Conservation (phyloP, 2,329 filamentous ascomycete genomes). For the Chrysosphaeria jannelii region DNA sequence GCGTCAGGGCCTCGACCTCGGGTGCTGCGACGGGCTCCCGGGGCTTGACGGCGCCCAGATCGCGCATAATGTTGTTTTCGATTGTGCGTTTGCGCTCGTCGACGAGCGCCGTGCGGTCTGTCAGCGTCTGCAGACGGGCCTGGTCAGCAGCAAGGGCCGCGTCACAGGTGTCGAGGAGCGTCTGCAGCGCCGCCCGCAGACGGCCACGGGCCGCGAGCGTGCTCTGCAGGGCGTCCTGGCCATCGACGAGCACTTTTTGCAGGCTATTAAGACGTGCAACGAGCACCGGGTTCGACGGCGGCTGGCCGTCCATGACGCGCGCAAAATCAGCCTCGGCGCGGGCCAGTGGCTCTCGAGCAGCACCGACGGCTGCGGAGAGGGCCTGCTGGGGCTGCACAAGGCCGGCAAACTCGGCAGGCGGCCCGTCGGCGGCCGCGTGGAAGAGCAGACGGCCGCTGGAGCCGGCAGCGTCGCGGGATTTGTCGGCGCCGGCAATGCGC, state of each 20-base stretch:
- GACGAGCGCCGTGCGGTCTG: conserved; percentile 35
- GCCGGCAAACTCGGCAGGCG: too few species aligned
- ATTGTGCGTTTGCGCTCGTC: conserved; percentile 68
- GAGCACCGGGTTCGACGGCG: conserved; percentile 65
- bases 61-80: conserved; percentile 71
- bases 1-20: conserved; percentile 32
- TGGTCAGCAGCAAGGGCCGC: conserved; percentile 40
- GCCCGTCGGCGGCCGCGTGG: conserved; percentile 22
- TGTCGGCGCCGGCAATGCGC: conserved; percentile 43
- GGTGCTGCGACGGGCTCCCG: conserved; percentile 38
- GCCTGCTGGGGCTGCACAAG: too few species aligned
- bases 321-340: conserved; percentile 67
- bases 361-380: conserved; percentile 8
- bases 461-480: conserved; percentile 21
- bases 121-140: conserved; percentile 28
- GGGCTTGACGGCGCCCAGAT: conserved; percentile 24
- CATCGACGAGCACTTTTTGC: conserved; percentile 65
- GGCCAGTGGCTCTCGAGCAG: conserved; percentile 44
- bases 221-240: conserved; percentile 68
- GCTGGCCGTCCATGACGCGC: conserved; percentile 24
- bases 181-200: conserved; percentile 55
- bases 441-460: conserved; percentile 28
- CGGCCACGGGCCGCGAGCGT: conserved; percentile 60
- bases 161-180: conserved; percentile 46
- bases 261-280: conserved; percentile 69